Evolutionary conservation across 2,329 filamentous ascomycete genomes (phyloP), one percentile per base, ranked within the genome.

Genomic region (Mycogone perniciosa): DNA sequence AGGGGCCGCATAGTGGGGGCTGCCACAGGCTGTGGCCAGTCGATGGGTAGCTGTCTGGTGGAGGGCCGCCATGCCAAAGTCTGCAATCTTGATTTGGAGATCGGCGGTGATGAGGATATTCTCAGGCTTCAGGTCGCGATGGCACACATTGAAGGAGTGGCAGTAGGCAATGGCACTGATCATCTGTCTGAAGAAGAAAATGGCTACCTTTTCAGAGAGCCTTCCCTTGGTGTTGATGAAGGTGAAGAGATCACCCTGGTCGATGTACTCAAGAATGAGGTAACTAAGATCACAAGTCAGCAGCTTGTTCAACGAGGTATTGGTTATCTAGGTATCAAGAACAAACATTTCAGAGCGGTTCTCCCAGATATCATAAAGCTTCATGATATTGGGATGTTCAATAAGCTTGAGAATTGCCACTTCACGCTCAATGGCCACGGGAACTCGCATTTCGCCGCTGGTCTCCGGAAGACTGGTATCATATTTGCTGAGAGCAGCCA

Each of bases 341-440:
- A 71, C 88, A 73, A 76, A 96, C 88, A 99, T 85, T 68, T 99
- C 91, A 51, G 89, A 88, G 26, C 88, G 81, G 64, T 96, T 97
- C 71, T 99, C 93, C 92, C 92, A 99, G 31, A 99, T 92, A 70
- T 99, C 93, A 65, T 92, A 93, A 7, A 99, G 73, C 59, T 88
- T 89, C 68, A 96, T 91, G 61, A 97, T 92, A 66, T 97, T 93
- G 5, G 86, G 88, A 69, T 99, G 93, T 62, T 96, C 86, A 54
- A 97, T 88, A 52, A 97, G 79, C 71, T 96, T 97, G 80, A 99
- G 89, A 60, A 99, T 95, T 31, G 92, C 90, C 38, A 99, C 91
- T 65, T 99, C 93, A 49, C 93, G 81, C 70, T 97, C 92, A 54
- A 99, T 87, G 1, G 90, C 88, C 61, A 92, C 83, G 1, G 92